Evolutionary conservation across 2,329 filamentous ascomycete species (phyloP).

Genomic region (Penicillium sp.): DNA sequence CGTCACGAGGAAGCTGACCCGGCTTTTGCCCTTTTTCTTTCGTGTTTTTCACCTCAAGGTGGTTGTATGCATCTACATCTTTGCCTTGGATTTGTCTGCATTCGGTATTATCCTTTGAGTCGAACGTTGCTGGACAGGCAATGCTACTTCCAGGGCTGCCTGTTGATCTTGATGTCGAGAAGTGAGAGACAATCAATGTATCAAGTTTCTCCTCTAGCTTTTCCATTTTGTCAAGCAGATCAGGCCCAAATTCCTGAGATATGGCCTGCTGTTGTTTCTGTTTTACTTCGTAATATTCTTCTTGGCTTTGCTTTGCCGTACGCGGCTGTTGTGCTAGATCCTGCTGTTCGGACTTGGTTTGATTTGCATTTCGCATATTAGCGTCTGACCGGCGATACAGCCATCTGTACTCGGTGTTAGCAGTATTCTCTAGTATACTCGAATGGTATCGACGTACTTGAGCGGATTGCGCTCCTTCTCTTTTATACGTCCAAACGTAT

Average conservation of each 20-base stretch:
- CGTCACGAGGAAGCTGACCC: neutral
- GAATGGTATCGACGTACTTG: neutral
- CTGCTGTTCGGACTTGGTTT: neutral
- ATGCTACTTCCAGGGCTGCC: neutral
- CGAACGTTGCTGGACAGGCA: neutral
- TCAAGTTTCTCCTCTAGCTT: constrained; percentile 8
- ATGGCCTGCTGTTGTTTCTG: neutral
- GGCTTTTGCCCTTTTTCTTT: neutral
- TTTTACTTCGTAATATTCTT: too few relatives aligned
- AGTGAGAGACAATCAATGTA: neutral
- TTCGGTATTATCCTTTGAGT: neutral
- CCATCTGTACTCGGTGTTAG: constrained; percentile 6
- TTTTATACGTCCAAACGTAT: neutral
- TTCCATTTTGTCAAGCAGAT: neutral
- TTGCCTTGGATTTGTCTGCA: neutral
- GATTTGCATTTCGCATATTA: neutral
- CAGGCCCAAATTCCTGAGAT: neutral
- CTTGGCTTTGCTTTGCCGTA: neutral
- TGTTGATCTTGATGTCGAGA: neutral
- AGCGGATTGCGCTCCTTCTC: constrained; percentile 4
- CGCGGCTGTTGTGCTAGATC: neutral
- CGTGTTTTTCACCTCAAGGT: neutral
- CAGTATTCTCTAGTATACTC: neutral
- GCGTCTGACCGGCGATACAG: constrained; percentile 3
- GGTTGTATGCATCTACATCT: too few relatives aligned